Evolutionary conservation across 2,329 filamentous ascomycete species (phyloP).

Genomic region (Sclerotinia minor): DNA sequence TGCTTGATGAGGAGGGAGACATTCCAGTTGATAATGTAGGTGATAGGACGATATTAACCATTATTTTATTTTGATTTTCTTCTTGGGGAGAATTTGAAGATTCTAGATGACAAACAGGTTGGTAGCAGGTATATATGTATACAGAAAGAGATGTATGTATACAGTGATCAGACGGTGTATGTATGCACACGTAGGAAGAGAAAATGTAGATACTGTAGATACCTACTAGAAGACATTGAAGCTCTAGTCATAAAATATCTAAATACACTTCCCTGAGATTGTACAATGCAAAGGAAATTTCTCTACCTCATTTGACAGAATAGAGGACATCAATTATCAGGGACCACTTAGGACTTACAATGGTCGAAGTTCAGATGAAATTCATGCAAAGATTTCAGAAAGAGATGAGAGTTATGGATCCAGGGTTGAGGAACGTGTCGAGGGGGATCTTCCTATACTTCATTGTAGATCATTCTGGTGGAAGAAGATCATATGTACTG

Average conservation of each 20-base stretch:
- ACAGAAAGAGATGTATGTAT: neutral
- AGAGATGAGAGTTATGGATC: slow-evolving; percentile 8
- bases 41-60: slow-evolving; percentile 15
- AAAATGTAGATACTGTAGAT: no score
- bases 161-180: no score
- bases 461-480: neutral
- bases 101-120: neutral
- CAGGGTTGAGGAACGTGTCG: neutral
- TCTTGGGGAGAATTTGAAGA: neutral
- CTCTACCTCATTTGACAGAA: neutral
- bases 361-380: slow-evolving; percentile 21
- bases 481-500: neutral
- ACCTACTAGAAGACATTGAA: neutral
- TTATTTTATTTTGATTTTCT: slow-evolving; percentile 11
- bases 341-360: neutral
- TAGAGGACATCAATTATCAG: neutral
- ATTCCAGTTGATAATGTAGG: slow-evolving; percentile 6
- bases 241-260: neutral
- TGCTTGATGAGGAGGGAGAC: slow-evolving; percentile 7
- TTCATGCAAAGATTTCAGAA: slow-evolving; percentile 18
- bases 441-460: neutral
- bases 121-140: neutral
- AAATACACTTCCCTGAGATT: neutral
- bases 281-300: slow-evolving; percentile 12
- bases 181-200: no score